These are phyloP conservation scores for Ascochyta clinopodiicola DNA, from an alignment of 2,329 filamentous ascomycete genomes.

Conservation along the genomic window DNA sequence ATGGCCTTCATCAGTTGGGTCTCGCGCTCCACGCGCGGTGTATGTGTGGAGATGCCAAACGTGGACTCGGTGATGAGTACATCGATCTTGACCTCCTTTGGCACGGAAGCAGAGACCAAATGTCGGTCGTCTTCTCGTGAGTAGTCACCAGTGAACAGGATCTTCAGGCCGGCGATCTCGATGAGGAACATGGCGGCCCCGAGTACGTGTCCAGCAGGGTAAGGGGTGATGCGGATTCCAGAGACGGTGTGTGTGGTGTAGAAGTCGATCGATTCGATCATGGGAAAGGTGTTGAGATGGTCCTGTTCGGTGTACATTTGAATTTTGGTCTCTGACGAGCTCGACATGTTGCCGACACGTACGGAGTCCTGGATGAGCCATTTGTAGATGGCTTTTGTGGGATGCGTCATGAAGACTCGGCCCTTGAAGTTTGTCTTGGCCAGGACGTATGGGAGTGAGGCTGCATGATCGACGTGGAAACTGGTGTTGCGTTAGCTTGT, in stretches of 20 bases:
- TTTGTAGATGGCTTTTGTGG: slow-evolving; percentile 99
- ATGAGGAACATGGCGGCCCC: slow-evolving; percentile 98
- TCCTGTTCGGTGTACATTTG: slow-evolving; percentile 93
- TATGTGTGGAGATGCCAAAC: slow-evolving; percentile 93
- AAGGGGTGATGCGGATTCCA: slow-evolving; percentile 94
- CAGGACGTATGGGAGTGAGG: slow-evolving; percentile 95
- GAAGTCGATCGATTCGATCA: slow-evolving; percentile 97
- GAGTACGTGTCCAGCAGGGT: slow-evolving; percentile 96
- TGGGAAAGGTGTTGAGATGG: slow-evolving; percentile 88
- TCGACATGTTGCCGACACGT: slow-evolving; percentile 76
- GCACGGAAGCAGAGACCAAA: slow-evolving; percentile 91
- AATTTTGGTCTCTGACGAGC: slow-evolving; percentile 67
- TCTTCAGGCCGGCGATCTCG: slow-evolving; percentile 94
- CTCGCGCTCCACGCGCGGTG: slow-evolving; percentile 88
- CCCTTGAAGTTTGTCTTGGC: slow-evolving; percentile 98
- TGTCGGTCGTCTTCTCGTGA: slow-evolving; percentile 94
- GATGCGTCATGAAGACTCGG: slow-evolving; percentile 98
- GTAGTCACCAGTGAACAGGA: slow-evolving; percentile 98
- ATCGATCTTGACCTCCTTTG: slow-evolving; percentile 87
- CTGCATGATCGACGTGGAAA: slow-evolving; percentile 99
- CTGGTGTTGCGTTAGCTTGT: slow-evolving; percentile 56
- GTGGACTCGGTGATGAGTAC: slow-evolving; percentile 97
- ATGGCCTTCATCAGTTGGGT: slow-evolving; percentile 95
- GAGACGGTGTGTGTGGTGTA: slow-evolving; percentile 97
- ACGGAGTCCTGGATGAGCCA: slow-evolving; percentile 99